phyloP scores from a whole-genome alignment of 345 rosid genomes.

The Cardamine occulta region DNA sequence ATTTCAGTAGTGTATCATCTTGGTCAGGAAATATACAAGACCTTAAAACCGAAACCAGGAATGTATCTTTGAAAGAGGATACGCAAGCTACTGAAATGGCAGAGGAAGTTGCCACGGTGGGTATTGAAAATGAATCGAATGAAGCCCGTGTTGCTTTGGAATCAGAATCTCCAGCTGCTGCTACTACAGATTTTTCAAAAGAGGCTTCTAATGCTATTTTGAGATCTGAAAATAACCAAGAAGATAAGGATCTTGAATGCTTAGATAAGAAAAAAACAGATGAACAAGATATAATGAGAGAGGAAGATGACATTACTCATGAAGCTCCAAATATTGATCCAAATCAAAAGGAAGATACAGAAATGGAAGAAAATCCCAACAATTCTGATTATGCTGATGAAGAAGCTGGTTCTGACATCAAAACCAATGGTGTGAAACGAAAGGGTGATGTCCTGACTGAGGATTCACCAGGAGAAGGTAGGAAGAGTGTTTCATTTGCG shows the following conservation, averaged over 20 bases:
- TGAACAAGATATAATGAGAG: conserved; percentile 26
- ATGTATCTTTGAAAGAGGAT: conserved; percentile 36
- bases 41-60: conserved; percentile 32
- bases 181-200: conserved; percentile 7
- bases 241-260: conserved; percentile 17
- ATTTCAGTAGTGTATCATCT: conserved; percentile 48
- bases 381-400: conserved; percentile 35
- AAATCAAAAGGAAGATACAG: conserved; percentile 37
- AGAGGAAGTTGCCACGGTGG: conserved; percentile 38
- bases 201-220: conserved; percentile 20
- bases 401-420: conserved; percentile 54
- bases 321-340: conserved; percentile 29
- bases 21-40: conserved; percentile 49
- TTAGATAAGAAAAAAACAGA: conserved; percentile 11
- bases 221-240: conserved; percentile 29
- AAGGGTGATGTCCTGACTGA: conserved; percentile 58
- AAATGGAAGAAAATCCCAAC: conserved; percentile 37
- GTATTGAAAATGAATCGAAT: conserved; percentile 19
- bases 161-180: conserved; percentile 7
- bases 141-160: conserved; percentile 4
- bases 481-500: conserved; percentile 66
- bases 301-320: conserved; percentile 31
- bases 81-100: conserved; percentile 24
- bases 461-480: conserved; percentile 55
- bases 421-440: conserved; percentile 54